Base-by-base conservation (phyloP, 805 yeast species). In the Dipodascopsis uninucleata region DNA sequence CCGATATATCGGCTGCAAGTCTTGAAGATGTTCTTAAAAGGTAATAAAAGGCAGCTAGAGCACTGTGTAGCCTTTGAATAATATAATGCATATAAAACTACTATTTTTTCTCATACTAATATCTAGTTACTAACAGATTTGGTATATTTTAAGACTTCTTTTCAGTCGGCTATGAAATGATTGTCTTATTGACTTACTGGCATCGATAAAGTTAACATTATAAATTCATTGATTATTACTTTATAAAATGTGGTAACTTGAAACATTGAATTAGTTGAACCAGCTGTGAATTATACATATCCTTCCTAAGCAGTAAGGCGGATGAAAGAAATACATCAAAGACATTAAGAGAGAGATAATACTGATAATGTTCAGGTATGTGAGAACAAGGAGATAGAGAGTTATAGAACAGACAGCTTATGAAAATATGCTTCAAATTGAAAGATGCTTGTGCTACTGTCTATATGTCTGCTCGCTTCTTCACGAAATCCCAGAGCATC, bases 401-500 rank as follows among this genome's bases (percentile, higher is more conserved):
- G 14, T n/a, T 28, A 14, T 28, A 28, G n/a, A n/a, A n/a, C n/a
- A n/a, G n/a, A 26, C n/a, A 10, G 29, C 29, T 26, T n/a, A 31
- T 7, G 34, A 31, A 31, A 31, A 7, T 8, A 7, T 7, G n/a
- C 16, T 9, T 16, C 16, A 31, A 7, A 7, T 16, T 16, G 18
- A 31, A 37, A 9, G 7, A 37, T 17, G 18, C 41, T 16, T 16
- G 40, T 9, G 39, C n/a, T 26, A 26, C 23, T 17, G n/a, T 12
- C 25, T 36, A 42, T 20, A 46, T 28, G 22, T 43, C 49, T 5
- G 45, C 21, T 20, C 43, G 38, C 43, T 51, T 51, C 67, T 81
- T 81, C 32, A 90, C 95, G 64, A 84, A 89, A 55, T 90, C 97
- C 94, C 94, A 88, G 66, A 90, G 74, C 72, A 94, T 85, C 71